A percentile compares a stretch with the other conserved stretches of the same genome.
Conservation (phyloP, 2,329 filamentous ascomycete species). For the Aspergillus hiratsukae region DNA sequence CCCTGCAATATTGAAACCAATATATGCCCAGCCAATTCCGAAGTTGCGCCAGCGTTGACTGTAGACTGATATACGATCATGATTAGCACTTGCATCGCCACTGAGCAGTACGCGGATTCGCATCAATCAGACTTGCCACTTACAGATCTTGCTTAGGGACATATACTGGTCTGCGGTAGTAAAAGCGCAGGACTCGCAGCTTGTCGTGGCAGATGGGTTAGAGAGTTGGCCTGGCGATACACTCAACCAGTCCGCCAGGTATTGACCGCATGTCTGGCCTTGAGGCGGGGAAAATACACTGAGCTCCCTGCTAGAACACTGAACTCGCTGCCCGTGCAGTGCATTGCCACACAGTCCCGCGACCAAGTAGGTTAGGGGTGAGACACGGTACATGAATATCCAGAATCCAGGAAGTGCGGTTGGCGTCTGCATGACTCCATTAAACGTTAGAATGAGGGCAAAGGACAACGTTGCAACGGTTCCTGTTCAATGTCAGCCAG, state of each 20-base stretch:
- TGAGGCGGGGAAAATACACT: slow-evolving; percentile 58
- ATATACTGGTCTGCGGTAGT: slow-evolving; percentile 37
- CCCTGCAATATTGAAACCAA: slow-evolving; percentile 53
- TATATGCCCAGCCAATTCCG: slow-evolving; percentile 57
- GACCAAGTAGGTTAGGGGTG: slow-evolving; percentile 45
- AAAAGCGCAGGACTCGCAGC: slow-evolving; percentile 50
- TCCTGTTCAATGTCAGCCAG: too few relatives aligned
- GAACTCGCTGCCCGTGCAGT: slow-evolving; percentile 61
- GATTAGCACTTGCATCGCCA: too few relatives aligned
- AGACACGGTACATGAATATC: slow-evolving; percentile 62
- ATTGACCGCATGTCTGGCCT: slow-evolving; percentile 56
- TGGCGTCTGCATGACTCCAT: slow-evolving; percentile 63
- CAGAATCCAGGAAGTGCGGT: slow-evolving; percentile 63
- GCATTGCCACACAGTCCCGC: slow-evolving; percentile 66
- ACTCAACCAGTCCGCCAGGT: slow-evolving; percentile 51
- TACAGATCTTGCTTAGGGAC: slow-evolving; percentile 37
- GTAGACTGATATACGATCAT: slow-evolving; percentile 35
- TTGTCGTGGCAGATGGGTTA: slow-evolving; percentile 45
- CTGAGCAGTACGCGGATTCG: too few relatives aligned
- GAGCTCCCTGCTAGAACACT: slow-evolving; percentile 66
- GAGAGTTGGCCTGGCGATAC: slow-evolving; percentile 51
- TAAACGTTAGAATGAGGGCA: slow-evolving; percentile 76
- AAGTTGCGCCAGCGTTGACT: slow-evolving; percentile 64
- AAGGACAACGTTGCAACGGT: slow-evolving; percentile 73
- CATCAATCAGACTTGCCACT: too few relatives aligned